Evolutionary conservation across 1,139 yeast genomes (phyloP).

Genomic region (Zygosaccharomyces pseudobailii): DNA sequence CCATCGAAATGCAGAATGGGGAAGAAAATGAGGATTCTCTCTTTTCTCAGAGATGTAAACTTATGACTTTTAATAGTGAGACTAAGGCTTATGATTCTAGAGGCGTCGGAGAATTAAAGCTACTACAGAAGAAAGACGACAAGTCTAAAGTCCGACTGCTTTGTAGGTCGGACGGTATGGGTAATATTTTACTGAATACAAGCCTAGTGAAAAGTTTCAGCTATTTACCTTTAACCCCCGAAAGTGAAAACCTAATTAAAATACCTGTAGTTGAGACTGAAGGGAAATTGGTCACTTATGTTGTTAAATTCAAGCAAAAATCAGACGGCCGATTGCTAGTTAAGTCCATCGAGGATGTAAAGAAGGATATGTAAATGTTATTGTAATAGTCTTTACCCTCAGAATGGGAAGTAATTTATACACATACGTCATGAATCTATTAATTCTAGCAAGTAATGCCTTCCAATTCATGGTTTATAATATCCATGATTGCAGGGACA

Average conservation of each 20-base stretch:
- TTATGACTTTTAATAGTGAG: constrained; percentile 55
- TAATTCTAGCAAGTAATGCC: constrained; percentile 9
- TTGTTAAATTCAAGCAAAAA: constrained; percentile 66
- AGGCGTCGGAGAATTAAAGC: constrained; percentile 81
- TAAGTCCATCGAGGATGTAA: constrained; percentile 47
- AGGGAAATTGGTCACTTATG: constrained; percentile 51
- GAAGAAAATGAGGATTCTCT: constrained; percentile 74
- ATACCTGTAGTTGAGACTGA: constrained; percentile 52
- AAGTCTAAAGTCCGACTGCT: constrained; percentile 64
- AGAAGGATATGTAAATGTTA: constrained; percentile 28
- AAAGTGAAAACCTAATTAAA: constrained; percentile 49
- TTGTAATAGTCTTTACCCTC: not conserved
- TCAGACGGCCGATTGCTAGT: constrained; percentile 65
- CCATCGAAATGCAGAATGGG: constrained; percentile 61
- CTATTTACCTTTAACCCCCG: constrained; percentile 47
- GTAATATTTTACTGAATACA: constrained; percentile 71
- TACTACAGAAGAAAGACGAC: constrained; percentile 52
- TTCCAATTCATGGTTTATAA: constrained; percentile 19
- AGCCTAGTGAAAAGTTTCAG: constrained; percentile 48
- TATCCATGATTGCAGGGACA: constrained; percentile 13
- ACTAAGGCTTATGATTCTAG: constrained; percentile 50
- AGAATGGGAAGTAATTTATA: not conserved
- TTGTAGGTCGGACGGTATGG: constrained; percentile 85
- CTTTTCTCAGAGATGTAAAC: constrained; percentile 66
- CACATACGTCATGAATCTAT: not conserved